Evolutionary conservation across 1,139 yeast species (phyloP).

Genomic region (Arxiozyma telluris): DNA sequence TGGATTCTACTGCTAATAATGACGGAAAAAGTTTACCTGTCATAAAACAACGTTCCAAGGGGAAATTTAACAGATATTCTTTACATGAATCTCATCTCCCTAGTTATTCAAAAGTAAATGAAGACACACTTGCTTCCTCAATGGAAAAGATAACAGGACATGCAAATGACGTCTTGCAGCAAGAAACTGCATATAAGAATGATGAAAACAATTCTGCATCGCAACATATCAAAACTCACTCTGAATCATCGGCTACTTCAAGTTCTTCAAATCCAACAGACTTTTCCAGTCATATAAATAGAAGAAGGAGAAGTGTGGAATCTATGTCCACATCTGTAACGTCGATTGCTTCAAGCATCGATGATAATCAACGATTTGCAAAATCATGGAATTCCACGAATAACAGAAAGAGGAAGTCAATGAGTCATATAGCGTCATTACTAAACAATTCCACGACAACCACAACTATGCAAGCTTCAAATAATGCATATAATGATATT

Average conservation of each 20-base stretch:
- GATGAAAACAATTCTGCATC: not conserved
- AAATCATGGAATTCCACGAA: constrained; percentile 29
- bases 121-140: not conserved
- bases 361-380: constrained; percentile 29
- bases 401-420: constrained; percentile 28
- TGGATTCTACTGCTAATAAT: not conserved
- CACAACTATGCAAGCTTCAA: constrained; percentile 1
- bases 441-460: not conserved
- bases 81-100: constrained; percentile 5
- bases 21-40: not conserved
- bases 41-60: not conserved
- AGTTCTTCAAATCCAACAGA: constrained; percentile 29
- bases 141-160: not conserved
- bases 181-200: not conserved
- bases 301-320: constrained; percentile 23
- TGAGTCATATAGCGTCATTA: constrained; percentile 15
- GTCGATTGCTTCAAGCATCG: constrained; percentile 27
- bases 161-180: not conserved
- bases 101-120: not conserved
- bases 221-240: not conserved
- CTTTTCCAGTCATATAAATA: constrained; percentile 21
- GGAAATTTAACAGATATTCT: constrained; percentile 3
- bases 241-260: constrained; percentile 2
- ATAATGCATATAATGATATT: constrained; percentile 3
- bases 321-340: constrained; percentile 29